Evolutionary conservation across 306 rosid species (phyloP).

Genomic region (Cucumis sativus): DNA sequence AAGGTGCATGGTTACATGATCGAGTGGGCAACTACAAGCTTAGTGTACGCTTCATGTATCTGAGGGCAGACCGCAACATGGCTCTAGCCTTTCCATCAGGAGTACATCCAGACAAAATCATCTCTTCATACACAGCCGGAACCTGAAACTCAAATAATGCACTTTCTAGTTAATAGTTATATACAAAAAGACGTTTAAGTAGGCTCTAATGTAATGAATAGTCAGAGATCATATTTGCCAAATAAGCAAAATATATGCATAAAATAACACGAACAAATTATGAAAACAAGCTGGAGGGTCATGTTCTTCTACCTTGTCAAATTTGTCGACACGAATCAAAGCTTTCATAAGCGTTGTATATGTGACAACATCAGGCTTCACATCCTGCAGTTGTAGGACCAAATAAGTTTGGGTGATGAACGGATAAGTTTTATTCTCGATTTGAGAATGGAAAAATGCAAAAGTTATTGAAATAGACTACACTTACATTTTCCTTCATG

Average conservation of each 20-base stretch:
- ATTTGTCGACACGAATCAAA: conserved; percentile 69
- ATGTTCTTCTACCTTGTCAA: conserved; percentile 37
- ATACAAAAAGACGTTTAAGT: neutral
- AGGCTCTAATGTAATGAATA: neutral
- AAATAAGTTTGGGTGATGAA: neutral
- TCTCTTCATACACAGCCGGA: conserved; percentile 86
- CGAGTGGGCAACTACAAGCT: conserved; percentile 23
- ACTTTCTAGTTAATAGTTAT: neutral
- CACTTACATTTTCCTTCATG: conserved; percentile 74
- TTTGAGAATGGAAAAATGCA: neutral
- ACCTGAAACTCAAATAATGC: conserved; percentile 51
- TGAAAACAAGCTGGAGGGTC: neutral
- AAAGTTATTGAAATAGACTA: neutral
- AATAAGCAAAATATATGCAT: neutral
- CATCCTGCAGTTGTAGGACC: conserved; percentile 39
- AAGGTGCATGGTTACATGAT: conserved; percentile 5
- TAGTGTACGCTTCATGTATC: conserved; percentile 65
- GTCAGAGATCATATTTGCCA: neutral
- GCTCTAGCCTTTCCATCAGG: conserved; percentile 92
- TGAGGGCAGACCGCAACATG: conserved; percentile 89
- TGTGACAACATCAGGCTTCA: conserved; percentile 87
- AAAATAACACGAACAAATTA: neutral
- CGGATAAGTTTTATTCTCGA: neutral
- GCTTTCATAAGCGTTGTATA: conserved; percentile 95
- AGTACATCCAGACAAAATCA: conserved; percentile 64